Conservation (phyloP, 805 yeast species). For the Scheffersomyces ergatensis region DNA sequence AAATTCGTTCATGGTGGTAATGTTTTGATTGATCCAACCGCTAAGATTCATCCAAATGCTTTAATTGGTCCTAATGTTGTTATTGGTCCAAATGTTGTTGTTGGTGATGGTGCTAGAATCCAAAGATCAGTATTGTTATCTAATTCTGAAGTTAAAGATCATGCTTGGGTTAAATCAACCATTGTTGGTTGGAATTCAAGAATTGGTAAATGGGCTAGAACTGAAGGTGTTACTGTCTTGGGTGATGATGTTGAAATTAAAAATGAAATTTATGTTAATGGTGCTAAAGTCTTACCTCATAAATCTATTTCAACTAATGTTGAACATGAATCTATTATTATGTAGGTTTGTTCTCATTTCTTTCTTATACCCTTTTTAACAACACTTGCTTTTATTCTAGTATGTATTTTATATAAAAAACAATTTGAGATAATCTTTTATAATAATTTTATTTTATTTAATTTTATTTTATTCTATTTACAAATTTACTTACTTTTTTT, state of each 20-base stretch:
- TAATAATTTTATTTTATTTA: too few species aligned
- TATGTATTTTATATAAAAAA: too few species aligned
- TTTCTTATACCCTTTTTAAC: neutral
- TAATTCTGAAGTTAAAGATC: conserved; percentile 91
- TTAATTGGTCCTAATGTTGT: conserved; percentile 98
- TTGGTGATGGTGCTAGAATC: conserved; percentile 98
- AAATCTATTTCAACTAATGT: conserved; percentile 94
- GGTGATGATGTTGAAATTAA: conserved; percentile 99
- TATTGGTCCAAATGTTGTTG: conserved; percentile 92
- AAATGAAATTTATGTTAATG: conserved; percentile 98
- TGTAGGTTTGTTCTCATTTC: conserved; percentile 48
- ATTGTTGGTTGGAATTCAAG: conserved; percentile 99
- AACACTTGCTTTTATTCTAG: too few species aligned
- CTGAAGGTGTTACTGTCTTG: conserved; percentile 94
- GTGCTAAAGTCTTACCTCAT: conserved; percentile 99
- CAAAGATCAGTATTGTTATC: conserved; percentile 90
- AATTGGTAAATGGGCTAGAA: conserved; percentile 98
- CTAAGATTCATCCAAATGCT: conserved; percentile 87
- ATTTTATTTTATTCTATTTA: too few species aligned
- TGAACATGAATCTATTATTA: conserved; percentile 96
- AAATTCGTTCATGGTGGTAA: conserved; percentile 84
- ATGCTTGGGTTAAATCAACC: conserved; percentile 96
- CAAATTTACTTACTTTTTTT: too few species aligned
- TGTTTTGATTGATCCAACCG: conserved; percentile 92
- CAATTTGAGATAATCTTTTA: too few species aligned